Evolutionary conservation across 1,284 basidiomycete species (phyloP).

Genomic region (Rhodotorula sp.): DNA sequence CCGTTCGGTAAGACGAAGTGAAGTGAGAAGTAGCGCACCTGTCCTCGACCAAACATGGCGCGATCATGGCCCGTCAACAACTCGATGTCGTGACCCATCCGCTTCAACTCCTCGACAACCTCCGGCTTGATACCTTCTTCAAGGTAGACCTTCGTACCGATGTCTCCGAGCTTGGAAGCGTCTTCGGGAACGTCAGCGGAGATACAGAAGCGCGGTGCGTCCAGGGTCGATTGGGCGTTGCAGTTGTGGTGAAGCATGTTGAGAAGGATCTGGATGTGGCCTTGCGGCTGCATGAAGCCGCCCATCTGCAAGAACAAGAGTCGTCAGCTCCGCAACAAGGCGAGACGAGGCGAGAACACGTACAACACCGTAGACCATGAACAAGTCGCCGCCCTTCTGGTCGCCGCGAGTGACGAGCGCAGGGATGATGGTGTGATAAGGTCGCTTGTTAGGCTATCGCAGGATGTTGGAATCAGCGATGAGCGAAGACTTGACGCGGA

Average conservation of each 20-base stretch:
- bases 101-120: conserved; percentile 52
- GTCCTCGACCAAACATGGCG: conserved; percentile 83
- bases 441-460: conserved; percentile 28
- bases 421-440: conserved; percentile 58
- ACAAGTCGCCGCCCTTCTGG: conserved; percentile 69
- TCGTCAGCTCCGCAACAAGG: background rate
- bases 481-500: background rate
- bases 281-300: conserved; percentile 92
- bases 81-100: conserved; percentile 82
- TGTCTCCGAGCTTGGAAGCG: conserved; percentile 58
- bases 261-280: conserved; percentile 89
- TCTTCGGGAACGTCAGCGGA: conserved; percentile 43
- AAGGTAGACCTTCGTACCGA: conserved; percentile 79
- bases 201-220: conserved; percentile 94
- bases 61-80: conserved; percentile 63
- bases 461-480: background rate
- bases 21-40: conserved; percentile 46
- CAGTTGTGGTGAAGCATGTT: conserved; percentile 79
- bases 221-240: conserved; percentile 77
- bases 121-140: conserved; percentile 68
- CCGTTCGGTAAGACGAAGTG: conserved; percentile 11
- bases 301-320: conserved; percentile 45
- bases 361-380: conserved; percentile 57
- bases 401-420: conserved; percentile 66
- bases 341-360: background rate